Percentiles rank a stretch among this genome's conserved stretches.
Conservation (phyloP, 257 asterid genomes). For the Salvia hispanica region DNA sequence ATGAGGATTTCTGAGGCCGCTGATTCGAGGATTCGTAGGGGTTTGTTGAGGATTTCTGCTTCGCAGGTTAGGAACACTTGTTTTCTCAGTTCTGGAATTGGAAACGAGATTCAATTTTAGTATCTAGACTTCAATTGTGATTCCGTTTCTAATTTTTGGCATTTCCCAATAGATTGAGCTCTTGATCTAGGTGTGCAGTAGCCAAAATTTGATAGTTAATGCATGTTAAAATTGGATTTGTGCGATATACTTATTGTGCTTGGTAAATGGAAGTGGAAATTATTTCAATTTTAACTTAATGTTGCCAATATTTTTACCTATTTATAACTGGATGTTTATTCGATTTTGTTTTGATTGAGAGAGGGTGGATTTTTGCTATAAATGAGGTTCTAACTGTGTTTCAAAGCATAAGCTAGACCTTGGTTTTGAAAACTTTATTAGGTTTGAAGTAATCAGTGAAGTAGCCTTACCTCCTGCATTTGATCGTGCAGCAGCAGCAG, state of each 20-base stretch:
- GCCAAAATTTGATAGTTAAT: background rate
- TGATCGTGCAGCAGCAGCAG: constrained; percentile 18
- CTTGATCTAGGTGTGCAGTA: constrained; percentile 33
- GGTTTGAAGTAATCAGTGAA: constrained; percentile 22
- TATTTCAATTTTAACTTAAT: background rate
- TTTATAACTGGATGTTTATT: background rate
- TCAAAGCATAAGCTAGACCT: constrained; percentile 5
- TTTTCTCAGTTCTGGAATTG: background rate
- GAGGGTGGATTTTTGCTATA: constrained; percentile 16
- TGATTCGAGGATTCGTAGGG: constrained; percentile 91
- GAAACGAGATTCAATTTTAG: background rate
- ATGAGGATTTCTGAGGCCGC: constrained; percentile 78
- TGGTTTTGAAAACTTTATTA: background rate
- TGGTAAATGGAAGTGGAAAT: constrained; percentile 9
- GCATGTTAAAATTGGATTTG: constrained; percentile 5
- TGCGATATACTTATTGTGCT: constrained; percentile 20
- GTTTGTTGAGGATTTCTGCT: constrained; percentile 88
- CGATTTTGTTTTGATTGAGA: background rate
- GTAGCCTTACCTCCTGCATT: constrained; percentile 1
- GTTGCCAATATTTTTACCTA: constrained; percentile 5
- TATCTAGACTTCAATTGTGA: background rate
- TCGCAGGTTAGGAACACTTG: constrained; percentile 60
- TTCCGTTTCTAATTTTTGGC: background rate
- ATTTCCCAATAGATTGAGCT: background rate
- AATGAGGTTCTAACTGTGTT: constrained; percentile 6